Conservation (phyloP, 805 yeast species). For the Torulaspora microellipsoides region DNA sequence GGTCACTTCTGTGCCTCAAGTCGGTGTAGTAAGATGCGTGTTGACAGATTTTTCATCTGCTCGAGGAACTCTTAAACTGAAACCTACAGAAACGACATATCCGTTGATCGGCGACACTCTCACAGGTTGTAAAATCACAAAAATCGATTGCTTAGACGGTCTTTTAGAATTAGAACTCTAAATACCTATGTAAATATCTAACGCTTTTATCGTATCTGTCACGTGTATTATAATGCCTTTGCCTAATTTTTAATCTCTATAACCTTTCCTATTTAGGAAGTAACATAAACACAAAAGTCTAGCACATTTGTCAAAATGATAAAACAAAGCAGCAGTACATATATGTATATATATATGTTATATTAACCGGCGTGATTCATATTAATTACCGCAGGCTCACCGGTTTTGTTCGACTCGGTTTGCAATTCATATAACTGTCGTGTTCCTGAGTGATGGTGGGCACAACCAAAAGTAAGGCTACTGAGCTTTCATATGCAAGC, state of each 20-base stretch:
- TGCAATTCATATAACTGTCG: too few species aligned
- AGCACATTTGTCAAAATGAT: too few species aligned
- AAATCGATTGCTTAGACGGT: conserved; percentile 44
- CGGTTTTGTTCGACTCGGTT: too few species aligned
- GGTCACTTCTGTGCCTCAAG: conserved; percentile 40
- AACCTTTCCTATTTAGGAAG: conserved; percentile 5
- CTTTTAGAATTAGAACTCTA: conserved; percentile 29
- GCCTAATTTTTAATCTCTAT: not conserved
- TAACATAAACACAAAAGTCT: conserved; percentile 9
- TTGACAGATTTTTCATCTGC: conserved; percentile 30
- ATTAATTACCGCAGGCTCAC: too few species aligned
- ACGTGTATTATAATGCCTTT: not conserved
- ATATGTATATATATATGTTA: too few species aligned
- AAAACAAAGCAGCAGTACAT: too few species aligned
- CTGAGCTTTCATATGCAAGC: conserved; percentile 4
- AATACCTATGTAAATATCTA: not conserved
- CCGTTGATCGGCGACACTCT: conserved; percentile 44
- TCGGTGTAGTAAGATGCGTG: conserved; percentile 34
- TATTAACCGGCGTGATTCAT: too few species aligned
- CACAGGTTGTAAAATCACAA: conserved; percentile 37
- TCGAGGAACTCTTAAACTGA: conserved; percentile 30
- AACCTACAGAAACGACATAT: conserved; percentile 19
- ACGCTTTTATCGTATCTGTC: not conserved
- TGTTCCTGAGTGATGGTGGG: too few species aligned
- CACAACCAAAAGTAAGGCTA: not conserved